Percentiles rank a stretch among this genome's conserved stretches.
phyloP scores from a whole-genome alignment of 805 yeast species.

The Kodamaea hsintzibuensis region DNA sequence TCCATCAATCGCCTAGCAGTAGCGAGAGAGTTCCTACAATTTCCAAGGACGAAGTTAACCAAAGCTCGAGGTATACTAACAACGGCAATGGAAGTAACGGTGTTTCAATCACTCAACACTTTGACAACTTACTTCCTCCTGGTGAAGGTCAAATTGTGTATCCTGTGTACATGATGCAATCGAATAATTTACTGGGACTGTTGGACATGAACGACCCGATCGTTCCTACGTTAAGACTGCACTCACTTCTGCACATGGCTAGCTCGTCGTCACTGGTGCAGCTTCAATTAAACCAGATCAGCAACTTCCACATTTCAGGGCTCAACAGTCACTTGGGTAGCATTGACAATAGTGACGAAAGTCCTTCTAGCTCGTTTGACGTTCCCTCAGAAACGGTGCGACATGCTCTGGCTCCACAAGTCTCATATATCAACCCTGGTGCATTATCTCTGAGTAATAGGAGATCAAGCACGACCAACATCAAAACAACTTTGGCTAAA shows the following conservation, averaged over 20 bases:
- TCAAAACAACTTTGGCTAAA: not conserved
- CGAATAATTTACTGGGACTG: conserved; percentile 3
- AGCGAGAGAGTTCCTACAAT: conserved; percentile 1
- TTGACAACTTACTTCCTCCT: conserved; percentile 33
- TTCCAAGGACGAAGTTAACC: conserved; percentile 7
- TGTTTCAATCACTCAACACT: conserved; percentile 24
- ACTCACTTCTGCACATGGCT: not conserved
- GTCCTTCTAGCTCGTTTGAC: not conserved
- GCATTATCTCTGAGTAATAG: not conserved
- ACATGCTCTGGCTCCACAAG: not conserved
- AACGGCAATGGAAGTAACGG: not conserved
- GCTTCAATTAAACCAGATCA: not conserved
- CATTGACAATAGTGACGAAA: conserved; percentile 2
- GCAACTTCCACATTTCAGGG: not conserved
- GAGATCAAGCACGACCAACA: not conserved
- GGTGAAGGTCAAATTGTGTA: conserved; percentile 35
- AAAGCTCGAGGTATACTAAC: conserved; percentile 2
- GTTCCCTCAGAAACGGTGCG: not conserved
- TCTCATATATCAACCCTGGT: not conserved
- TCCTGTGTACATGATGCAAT: conserved; percentile 34
- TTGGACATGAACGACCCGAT: not conserved
- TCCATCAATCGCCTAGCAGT: not conserved
- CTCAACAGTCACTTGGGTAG: not conserved
- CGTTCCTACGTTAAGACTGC: not conserved
- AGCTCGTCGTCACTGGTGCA: not conserved